Percentiles rank a stretch among this genome's conserved stretches.
Conservation (phyloP, 2,329 filamentous ascomycete genomes). For the Esteya vermicola region DNA sequence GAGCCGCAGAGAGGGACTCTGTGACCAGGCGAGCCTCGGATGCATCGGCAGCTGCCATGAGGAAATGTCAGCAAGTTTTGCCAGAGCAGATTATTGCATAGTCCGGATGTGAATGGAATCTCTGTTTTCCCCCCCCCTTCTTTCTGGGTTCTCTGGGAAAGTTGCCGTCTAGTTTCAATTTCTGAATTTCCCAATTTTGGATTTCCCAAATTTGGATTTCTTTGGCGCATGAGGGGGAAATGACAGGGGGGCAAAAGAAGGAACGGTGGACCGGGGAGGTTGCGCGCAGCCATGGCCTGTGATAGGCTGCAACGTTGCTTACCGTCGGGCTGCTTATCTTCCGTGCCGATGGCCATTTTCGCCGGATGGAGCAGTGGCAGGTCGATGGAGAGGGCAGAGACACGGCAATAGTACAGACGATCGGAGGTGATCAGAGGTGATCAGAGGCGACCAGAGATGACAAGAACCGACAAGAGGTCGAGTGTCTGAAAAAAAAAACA, state of each 20-base stretch:
- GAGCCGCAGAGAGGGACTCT: slow-evolving; percentile 2
- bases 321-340: slow-evolving; percentile 8
- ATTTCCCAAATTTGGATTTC: no score
- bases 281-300: background rate
- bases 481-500: no score
- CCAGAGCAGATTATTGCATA: background rate
- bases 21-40: no score
- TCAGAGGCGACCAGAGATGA: no score
- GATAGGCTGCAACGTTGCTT: background rate
- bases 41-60: background rate
- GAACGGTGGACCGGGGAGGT: background rate
- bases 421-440: no score
- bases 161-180: no score
- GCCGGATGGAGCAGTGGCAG: background rate
- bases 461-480: no score
- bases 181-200: no score
- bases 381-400: background rate
- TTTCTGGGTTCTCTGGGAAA: no score
- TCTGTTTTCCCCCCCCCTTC: no score
- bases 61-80: background rate
- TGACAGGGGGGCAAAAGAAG: background rate
- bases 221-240: background rate
- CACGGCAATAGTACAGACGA: background rate
- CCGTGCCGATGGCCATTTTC: slow-evolving; percentile 6
- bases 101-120: no score